phyloP scores from a whole-genome alignment of 2,329 filamentous ascomycete species.

The Penicillium thymicola region DNA sequence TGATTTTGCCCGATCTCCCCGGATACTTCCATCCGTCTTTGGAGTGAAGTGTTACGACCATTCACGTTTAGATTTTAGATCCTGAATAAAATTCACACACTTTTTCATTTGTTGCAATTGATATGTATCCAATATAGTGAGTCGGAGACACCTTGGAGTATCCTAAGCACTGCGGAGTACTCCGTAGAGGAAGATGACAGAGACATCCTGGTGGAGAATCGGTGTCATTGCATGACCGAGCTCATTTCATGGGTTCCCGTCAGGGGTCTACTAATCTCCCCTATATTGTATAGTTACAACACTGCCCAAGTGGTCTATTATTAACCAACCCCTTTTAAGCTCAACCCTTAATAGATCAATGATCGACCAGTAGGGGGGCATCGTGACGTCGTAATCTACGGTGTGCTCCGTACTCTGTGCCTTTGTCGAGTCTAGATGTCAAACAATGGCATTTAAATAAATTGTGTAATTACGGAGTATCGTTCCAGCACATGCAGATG shows the following conservation, averaged over 20 bases:
- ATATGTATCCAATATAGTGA: background rate
- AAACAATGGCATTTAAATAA: background rate
- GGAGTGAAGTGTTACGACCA: background rate
- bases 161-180: no score
- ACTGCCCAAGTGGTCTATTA: background rate
- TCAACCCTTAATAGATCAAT: background rate
- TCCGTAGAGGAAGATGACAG: background rate
- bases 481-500: background rate
- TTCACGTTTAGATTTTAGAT: no score
- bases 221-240: background rate
- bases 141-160: background rate
- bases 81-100: background rate
- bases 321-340: background rate
- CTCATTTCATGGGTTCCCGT: background rate
- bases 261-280: conserved; percentile 1
- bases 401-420: background rate
- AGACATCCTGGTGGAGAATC: background rate
- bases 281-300: background rate
- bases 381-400: background rate
- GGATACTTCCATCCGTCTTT: conserved; percentile 3
- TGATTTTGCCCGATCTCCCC: conserved; percentile 12
- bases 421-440: background rate
- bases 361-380: background rate
- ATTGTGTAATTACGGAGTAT: background rate
- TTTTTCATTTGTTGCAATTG: background rate